phyloP scores from a whole-genome alignment of 108 stramenopile species.

The Chaetoceros muelleri region DNA sequence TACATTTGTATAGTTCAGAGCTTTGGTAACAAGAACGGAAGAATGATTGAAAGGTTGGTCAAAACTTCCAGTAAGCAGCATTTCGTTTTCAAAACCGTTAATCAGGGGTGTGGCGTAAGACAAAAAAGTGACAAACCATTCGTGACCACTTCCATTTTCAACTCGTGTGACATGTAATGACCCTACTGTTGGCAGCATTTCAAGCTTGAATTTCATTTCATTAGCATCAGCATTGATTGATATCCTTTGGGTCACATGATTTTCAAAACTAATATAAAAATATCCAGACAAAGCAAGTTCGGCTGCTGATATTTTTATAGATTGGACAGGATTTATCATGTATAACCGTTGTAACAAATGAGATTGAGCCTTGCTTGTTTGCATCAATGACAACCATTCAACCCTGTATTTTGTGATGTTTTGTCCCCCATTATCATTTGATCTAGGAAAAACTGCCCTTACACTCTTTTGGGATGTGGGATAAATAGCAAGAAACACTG shows the following conservation, averaged over 20 bases:
- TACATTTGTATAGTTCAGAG: constrained; percentile 15
- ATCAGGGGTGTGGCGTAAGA: too few species aligned
- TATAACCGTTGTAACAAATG: constrained; percentile 22
- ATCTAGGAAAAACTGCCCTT: constrained; percentile 32
- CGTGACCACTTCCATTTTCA: too few species aligned
- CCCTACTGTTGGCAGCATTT: constrained; percentile 37
- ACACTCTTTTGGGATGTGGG: constrained; percentile 36
- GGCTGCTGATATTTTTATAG: constrained; percentile 23
- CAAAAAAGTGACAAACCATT: too few species aligned
- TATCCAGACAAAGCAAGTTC: constrained; percentile 29
- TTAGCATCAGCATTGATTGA: constrained; percentile 26
- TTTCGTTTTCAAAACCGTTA: too few species aligned
- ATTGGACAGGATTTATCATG: constrained; percentile 29
- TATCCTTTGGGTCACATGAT: constrained; percentile 27
- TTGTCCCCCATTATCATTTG: constrained; percentile 37
- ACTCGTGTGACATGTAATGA: too few species aligned
- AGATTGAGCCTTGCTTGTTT: too few species aligned
- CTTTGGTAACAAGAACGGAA: constrained; percentile 3
- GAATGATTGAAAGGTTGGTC: constrained; percentile 13
- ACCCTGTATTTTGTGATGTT: constrained; percentile 38
- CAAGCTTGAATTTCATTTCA: constrained; percentile 25
- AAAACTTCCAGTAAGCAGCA: too few species aligned
- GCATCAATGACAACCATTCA: too few species aligned
- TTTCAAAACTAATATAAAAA: constrained; percentile 41
- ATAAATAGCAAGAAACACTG: constrained; percentile 9